A percentile compares a stretch with the other conserved stretches of the same genome.
Conservation (phyloP, 2,329 filamentous ascomycete genomes). For the Blumeria graminis region DNA sequence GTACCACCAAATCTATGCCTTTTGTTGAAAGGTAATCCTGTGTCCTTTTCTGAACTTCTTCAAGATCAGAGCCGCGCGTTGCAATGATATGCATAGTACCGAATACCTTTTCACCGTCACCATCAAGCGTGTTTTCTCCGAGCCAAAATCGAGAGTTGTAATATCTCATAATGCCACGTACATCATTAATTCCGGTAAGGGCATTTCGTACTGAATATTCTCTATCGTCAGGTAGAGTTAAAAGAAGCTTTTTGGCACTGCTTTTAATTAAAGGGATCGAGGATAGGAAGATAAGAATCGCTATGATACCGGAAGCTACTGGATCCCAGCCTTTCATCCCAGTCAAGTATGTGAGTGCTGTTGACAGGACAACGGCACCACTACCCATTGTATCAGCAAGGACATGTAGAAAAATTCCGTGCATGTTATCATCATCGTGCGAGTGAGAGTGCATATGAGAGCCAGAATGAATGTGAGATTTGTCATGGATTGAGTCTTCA, state of each 20-base stretch:
- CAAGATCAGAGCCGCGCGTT: slow-evolving; percentile 43
- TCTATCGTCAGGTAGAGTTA: slow-evolving; percentile 61
- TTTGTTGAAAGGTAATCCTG: slow-evolving; percentile 43
- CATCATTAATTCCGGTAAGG: slow-evolving; percentile 55
- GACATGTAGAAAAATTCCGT: slow-evolving; percentile 89
- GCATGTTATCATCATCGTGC: slow-evolving; percentile 95
- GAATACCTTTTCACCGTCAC: slow-evolving; percentile 30
- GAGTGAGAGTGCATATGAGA: slow-evolving; percentile 21
- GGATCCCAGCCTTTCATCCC: slow-evolving; percentile 92
- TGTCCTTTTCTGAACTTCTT: slow-evolving; percentile 66
- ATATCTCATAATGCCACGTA: slow-evolving; percentile 70
- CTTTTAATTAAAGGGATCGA: slow-evolving; percentile 70
- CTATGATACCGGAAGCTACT: slow-evolving; percentile 79
- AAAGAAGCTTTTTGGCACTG: slow-evolving; percentile 57
- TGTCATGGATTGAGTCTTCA: not conserved
- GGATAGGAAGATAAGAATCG: slow-evolving; percentile 77
- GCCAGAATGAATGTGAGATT: slow-evolving; percentile 5
- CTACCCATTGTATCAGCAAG: slow-evolving; percentile 87
- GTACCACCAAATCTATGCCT: slow-evolving; percentile 15
- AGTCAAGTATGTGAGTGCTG: slow-evolving; percentile 61
- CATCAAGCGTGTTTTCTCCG: slow-evolving; percentile 34
- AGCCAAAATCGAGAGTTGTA: slow-evolving; percentile 81
- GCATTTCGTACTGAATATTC: slow-evolving; percentile 79
- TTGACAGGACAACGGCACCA: slow-evolving; percentile 82
- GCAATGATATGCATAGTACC: slow-evolving; percentile 77